Conservation (phyloP, 2,329 filamentous ascomycete species). For the Botrytis sinoallii region DNA sequence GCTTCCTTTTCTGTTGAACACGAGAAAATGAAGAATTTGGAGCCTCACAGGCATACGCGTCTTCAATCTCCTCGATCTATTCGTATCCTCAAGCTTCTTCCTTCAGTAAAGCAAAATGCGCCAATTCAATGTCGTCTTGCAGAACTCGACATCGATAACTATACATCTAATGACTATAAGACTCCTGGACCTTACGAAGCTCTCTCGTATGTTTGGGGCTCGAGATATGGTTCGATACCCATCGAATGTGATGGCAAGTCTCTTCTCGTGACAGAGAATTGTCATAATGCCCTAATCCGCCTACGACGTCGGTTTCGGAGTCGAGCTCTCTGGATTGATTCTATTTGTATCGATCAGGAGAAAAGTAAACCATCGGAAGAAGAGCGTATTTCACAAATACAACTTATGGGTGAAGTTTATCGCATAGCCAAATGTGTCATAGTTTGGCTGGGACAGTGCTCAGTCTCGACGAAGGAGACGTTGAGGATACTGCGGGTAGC, state of each 20-base stretch:
- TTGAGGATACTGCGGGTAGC: background rate
- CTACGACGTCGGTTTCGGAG: background rate
- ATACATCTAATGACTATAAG: background rate
- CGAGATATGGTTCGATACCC: background rate
- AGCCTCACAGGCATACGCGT: background rate
- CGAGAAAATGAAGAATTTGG: no score
- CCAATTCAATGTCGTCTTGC: background rate
- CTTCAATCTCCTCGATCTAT: background rate
- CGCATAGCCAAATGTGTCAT: background rate
- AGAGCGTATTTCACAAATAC: background rate
- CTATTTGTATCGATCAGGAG: background rate
- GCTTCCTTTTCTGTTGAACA: no score
- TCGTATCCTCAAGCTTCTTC: background rate
- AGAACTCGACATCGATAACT: background rate
- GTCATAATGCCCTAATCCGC: background rate
- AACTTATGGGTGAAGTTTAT: background rate
- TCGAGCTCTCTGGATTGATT: background rate
- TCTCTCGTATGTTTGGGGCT: background rate
- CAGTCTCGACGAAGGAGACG: background rate
- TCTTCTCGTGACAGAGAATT: background rate
- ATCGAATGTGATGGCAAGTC: background rate
- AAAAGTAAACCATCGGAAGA: background rate
- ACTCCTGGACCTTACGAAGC: background rate
- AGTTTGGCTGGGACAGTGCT: background rate
- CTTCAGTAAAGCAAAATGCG: background rate